Conservation (phyloP, 2,329 filamentous ascomycete species). For the Lachnellula arida region DNA sequence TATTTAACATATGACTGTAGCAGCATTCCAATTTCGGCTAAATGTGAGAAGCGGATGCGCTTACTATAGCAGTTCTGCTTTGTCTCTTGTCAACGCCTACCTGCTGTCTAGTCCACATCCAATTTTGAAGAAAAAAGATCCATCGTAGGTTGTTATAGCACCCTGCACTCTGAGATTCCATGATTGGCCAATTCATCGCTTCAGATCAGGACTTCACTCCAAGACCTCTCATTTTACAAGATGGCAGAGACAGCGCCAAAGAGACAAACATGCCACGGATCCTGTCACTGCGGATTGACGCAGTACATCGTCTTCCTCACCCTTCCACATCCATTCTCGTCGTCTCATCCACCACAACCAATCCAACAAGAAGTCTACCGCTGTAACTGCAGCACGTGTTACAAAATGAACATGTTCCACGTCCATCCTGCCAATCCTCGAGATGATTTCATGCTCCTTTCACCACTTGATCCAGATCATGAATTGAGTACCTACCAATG, state of each 20-base stretch:
- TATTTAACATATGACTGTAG: no score
- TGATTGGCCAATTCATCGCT: slow-evolving; percentile 12
- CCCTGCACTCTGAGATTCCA: slow-evolving; percentile 12
- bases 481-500: slow-evolving; percentile 40
- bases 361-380: slow-evolving; percentile 15
- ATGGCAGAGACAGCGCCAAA: slow-evolving; percentile 27
- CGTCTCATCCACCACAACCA: slow-evolving; percentile 13
- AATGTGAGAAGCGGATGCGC: no score
- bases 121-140: slow-evolving; percentile 9
- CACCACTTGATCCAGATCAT: slow-evolving; percentile 36
- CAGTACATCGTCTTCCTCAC: slow-evolving; percentile 40
- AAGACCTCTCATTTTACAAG: slow-evolving; percentile 23
- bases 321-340: slow-evolving; percentile 32
- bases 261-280: slow-evolving; percentile 32
- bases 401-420: slow-evolving; percentile 43
- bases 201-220: slow-evolving; percentile 16
- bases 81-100: slow-evolving; percentile 11
- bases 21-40: no score
- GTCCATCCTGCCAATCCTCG: slow-evolving; percentile 33
- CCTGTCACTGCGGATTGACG: slow-evolving; percentile 43
- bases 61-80: neutral
- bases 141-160: slow-evolving; percentile 12
- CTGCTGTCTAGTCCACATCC: slow-evolving; percentile 1
- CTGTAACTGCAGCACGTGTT: slow-evolving; percentile 45
- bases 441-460: slow-evolving; percentile 43